Percentiles rank a stretch among this genome's conserved stretches.
These are phyloP conservation scores for Quillaja saponaria DNA, from an alignment of 306 rosid genomes.

Conservation along the genomic window DNA sequence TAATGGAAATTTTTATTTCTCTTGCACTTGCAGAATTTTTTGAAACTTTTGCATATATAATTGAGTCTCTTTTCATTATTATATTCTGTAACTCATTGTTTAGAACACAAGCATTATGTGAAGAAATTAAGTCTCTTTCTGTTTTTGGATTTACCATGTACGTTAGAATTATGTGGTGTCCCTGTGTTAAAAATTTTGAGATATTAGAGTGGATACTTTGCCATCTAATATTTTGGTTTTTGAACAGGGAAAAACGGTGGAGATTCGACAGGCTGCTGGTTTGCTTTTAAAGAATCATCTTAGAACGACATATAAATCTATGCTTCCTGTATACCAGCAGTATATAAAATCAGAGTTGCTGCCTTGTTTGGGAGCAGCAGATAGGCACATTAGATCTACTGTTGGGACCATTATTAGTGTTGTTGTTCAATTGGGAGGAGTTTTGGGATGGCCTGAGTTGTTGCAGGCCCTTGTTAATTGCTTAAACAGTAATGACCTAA, in stretches of 20 bases:
- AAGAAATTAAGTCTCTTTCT: neutral
- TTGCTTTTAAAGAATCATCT: conserved; percentile 86
- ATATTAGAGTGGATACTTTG: neutral
- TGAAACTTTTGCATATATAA: conserved; percentile 5
- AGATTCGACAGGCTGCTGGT: conserved; percentile 97
- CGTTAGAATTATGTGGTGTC: neutral
- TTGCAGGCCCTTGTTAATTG: conserved; percentile 91
- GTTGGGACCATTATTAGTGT: conserved; percentile 87
- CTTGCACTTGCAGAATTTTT: no score
- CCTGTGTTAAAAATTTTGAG: conserved; percentile 11
- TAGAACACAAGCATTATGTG: no score
- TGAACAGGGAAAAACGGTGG: conserved; percentile 79
- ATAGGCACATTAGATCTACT: conserved; percentile 86
- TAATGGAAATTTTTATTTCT: no score
- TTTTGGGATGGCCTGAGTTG: conserved; percentile 90
- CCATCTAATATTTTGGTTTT: neutral
- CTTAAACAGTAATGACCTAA: conserved; percentile 81
- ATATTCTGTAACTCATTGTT: neutral
- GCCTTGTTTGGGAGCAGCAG: conserved; percentile 90
- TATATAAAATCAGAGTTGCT: conserved; percentile 90
- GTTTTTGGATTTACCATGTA: neutral
- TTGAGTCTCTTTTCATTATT: neutral
- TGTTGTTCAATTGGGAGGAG: conserved; percentile 78
- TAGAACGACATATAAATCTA: conserved; percentile 52
- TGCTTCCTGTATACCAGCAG: conserved; percentile 74